Conservation (phyloP, 169 alveolate species). For the Eimeria necatrix region DNA sequence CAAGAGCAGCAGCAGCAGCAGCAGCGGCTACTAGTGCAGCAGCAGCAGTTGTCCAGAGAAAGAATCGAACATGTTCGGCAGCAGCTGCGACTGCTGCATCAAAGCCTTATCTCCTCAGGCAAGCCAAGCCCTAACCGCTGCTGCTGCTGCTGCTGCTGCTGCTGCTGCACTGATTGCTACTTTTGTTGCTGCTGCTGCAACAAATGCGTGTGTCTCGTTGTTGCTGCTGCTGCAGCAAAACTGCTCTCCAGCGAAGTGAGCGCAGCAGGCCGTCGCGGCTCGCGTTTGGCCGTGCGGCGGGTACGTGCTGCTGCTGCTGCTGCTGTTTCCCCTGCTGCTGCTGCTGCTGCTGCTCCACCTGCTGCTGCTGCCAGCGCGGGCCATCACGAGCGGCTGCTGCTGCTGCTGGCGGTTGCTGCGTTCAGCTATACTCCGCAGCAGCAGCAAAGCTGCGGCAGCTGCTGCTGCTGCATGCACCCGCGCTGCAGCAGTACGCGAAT, state of each 20-base stretch:
- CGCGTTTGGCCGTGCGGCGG: constrained; percentile 51
- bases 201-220: constrained; percentile 31
- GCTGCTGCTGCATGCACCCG: constrained; percentile 53
- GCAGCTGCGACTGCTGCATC: constrained; percentile 66
- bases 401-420: background rate
- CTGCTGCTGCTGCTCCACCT: background rate
- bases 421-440: background rate
- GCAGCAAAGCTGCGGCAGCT: constrained; percentile 60
- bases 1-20: background rate
- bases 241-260: constrained; percentile 40
- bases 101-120: constrained; percentile 7
- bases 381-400: background rate
- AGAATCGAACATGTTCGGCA: constrained; percentile 55
- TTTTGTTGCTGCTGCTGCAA: constrained; percentile 46
- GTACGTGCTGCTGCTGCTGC: constrained; percentile 35
- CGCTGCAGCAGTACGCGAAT: constrained; percentile 57
- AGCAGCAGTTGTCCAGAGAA: constrained; percentile 41
- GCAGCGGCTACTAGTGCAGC: constrained; percentile 19
- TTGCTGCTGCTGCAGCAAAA: constrained; percentile 66
- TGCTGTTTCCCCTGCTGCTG: background rate
- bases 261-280: constrained; percentile 32
- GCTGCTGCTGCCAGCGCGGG: background rate
- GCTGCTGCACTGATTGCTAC: background rate
- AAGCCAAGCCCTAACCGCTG: background rate
- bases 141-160: background rate